Base-by-base conservation (phyloP, 2,329 filamentous ascomycete species). In the Neonectria magnoliae region DNA sequence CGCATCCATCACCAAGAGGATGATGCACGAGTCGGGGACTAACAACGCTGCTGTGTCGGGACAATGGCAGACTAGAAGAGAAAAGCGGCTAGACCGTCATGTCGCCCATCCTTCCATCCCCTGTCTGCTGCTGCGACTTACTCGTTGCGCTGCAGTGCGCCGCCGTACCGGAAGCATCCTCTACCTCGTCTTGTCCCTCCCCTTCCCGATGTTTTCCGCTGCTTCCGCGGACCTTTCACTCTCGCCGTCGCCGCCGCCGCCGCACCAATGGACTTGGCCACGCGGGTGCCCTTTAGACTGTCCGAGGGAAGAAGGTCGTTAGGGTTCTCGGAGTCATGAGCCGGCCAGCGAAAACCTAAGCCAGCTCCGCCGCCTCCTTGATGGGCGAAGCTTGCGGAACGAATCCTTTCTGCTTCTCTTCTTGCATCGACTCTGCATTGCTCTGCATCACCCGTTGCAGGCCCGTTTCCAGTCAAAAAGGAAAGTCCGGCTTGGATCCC, bases 201-300 rank as follows among this genome's bases (percentile, higher is more conserved):
- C 33, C 25, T 59, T 60, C 62, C 67, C 65, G 65, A 67, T 57
- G 65, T 38, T 67, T 65, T 62, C 67, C 67, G 67, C 64, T 33
- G 45, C 48, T 48, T 25, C 57, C 54, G 63, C 48, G 38, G 27
- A n/a, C 20, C 54, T 44, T 57, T 54, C 47, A 48, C 29, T 56
- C 16, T 27, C 45, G 25, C 25, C 25, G 25, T 8, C 16, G 25
- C 45, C 48, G 53, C 33, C 22, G 22, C 22, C 1, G n/a, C n/a
- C n/a, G n/a, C n/a, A 38, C 45, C 62, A 50, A 64, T 45, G 27
- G 27, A 6, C n/a, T 44, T 2, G 14, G 3, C 16, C 45, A 9
- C 31, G 31, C 25, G 16, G 41, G 44, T n/a, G 20, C 16, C 36
- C 22, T 25, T 38, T 48, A 55, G 20, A 50, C 29, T 31, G 41